These are phyloP conservation scores for Rhodotorula toruloides DNA, from an alignment of 768 basidiomycete genomes.

Conservation along the genomic window DNA sequence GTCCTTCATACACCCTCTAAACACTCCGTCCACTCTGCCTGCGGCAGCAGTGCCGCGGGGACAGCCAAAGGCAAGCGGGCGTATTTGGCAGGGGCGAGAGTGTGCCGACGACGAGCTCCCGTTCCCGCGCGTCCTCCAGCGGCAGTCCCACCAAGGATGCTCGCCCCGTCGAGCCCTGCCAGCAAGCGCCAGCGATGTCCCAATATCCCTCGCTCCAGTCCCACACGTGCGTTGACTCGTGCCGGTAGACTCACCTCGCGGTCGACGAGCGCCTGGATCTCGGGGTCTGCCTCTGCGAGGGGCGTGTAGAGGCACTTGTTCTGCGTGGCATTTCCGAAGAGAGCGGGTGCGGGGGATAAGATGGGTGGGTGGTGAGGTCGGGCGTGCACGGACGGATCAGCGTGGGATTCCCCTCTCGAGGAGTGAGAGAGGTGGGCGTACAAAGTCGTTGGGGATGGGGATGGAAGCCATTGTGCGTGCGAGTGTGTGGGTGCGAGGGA, in stretches of 20 bases:
- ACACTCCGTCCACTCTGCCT: too few relatives aligned
- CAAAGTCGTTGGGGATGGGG: constrained; percentile 50
- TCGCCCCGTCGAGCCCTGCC: too few relatives aligned
- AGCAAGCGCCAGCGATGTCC: too few relatives aligned
- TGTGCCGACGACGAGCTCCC: too few relatives aligned
- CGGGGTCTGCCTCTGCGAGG: constrained; percentile 85
- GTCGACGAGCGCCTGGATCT: constrained; percentile 94
- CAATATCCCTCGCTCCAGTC: too few relatives aligned
- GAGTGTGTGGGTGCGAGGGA: constrained; percentile 3
- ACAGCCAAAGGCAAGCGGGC: too few relatives aligned
- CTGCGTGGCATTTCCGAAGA: constrained; percentile 48
- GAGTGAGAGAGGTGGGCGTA: constrained; percentile 33
- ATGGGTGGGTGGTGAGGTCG: not conserved
- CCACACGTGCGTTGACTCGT: too few relatives aligned
- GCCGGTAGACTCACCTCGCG: constrained; percentile 40
- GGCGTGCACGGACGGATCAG: not conserved
- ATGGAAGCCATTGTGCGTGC: constrained; percentile 8
- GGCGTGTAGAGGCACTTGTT: constrained; percentile 87
- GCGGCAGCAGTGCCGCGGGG: too few relatives aligned
- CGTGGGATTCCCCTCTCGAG: not conserved
- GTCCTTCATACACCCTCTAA: too few relatives aligned
- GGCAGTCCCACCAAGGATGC: too few relatives aligned
- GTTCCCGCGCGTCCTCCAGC: too few relatives aligned
- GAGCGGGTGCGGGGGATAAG: not conserved
- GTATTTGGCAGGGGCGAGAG: too few relatives aligned